Evolutionary conservation across 2,329 filamentous ascomycete genomes (phyloP).

Genomic region (Fusarium tupiense): DNA sequence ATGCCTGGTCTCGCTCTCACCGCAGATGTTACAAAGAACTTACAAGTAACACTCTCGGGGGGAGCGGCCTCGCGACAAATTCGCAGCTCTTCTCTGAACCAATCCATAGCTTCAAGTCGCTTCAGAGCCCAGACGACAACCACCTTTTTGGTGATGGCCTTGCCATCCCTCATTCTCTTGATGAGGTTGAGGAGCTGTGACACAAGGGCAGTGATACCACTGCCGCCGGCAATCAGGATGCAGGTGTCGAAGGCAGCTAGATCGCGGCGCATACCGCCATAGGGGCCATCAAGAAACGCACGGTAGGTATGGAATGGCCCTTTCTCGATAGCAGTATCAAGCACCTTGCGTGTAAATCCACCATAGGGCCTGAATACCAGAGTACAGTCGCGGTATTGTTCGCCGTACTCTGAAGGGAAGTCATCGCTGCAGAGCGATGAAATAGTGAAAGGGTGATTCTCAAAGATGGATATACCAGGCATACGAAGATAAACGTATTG

Average conservation of each 20-base stretch:
- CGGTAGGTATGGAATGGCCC: conserved; percentile 92
- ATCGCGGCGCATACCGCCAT: conserved; percentile 91
- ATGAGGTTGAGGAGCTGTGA: conserved; percentile 93
- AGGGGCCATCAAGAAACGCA: conserved; percentile 92
- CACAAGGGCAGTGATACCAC: conserved; percentile 92
- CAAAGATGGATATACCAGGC: conserved; percentile 88
- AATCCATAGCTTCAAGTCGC: conserved; percentile 92
- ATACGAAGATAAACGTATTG: conserved; percentile 96
- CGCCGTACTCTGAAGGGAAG: conserved; percentile 90
- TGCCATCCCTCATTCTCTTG: conserved; percentile 94
- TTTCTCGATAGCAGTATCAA: conserved; percentile 84
- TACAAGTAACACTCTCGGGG: conserved; percentile 87
- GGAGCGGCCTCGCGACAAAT: conserved; percentile 92
- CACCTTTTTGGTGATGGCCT: conserved; percentile 89
- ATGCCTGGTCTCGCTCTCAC: conserved; percentile 48
- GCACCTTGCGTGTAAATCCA: conserved; percentile 86
- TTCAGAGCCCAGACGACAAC: conserved; percentile 96
- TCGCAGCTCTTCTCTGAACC: conserved; percentile 94
- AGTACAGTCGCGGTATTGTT: conserved; percentile 87
- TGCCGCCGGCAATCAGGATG: conserved; percentile 91
- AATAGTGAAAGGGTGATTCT: conserved; percentile 96
- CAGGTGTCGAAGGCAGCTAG: conserved; percentile 94
- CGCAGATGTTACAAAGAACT: conserved; percentile 91
- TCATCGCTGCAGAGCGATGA: conserved; percentile 92
- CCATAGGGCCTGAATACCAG: conserved; percentile 92